phyloP scores from a whole-genome alignment of 2,329 filamentous ascomycete genomes.

The Fusarium staphyleae region DNA sequence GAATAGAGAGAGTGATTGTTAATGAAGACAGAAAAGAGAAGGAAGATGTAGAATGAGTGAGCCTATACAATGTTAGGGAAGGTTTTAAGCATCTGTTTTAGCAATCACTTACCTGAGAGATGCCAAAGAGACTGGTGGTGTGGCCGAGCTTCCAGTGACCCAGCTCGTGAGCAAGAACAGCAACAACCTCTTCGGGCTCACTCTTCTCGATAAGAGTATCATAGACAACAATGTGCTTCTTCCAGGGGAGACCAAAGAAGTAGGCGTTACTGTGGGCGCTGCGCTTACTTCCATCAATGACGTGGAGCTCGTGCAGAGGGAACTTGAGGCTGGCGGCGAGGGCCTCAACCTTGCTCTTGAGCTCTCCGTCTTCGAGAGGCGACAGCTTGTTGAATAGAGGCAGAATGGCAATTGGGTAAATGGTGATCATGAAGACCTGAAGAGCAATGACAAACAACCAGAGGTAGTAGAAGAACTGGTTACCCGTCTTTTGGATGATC shows the following conservation, averaged over 20 bases:
- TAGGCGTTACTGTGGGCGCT: conserved; percentile 90
- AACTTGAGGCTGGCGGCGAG: conserved; percentile 87
- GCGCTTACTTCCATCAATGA: conserved; percentile 91
- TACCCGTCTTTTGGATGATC: conserved; percentile 93
- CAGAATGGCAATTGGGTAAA: conserved; percentile 93
- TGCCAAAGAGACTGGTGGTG: conserved; percentile 88
- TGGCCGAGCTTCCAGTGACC: conserved; percentile 97
- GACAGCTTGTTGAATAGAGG: conserved; percentile 99
- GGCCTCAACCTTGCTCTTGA: conserved; percentile 87
- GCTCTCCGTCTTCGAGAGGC: conserved; percentile 82
- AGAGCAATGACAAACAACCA: conserved; percentile 91
- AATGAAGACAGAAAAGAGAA: conserved; percentile 96
- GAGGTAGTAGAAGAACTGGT: conserved; percentile 96
- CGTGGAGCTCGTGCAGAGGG: conserved; percentile 89
- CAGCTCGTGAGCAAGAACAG: conserved; percentile 92
- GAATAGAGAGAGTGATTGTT: conserved; percentile 91
- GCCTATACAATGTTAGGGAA: conserved; percentile 59
- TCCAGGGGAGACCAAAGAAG: conserved; percentile 98
- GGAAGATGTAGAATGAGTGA: conserved; percentile 96
- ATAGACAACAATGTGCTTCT: conserved; percentile 99
- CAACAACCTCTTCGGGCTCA: conserved; percentile 88
- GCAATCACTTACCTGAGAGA: conserved; percentile 70
- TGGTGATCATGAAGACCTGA: conserved; percentile 93
- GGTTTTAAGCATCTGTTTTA: neutral
- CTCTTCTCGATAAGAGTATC: conserved; percentile 98